Conservation (phyloP, 2,329 filamentous ascomycete genomes). For the Helminthosporium solani region DNA sequence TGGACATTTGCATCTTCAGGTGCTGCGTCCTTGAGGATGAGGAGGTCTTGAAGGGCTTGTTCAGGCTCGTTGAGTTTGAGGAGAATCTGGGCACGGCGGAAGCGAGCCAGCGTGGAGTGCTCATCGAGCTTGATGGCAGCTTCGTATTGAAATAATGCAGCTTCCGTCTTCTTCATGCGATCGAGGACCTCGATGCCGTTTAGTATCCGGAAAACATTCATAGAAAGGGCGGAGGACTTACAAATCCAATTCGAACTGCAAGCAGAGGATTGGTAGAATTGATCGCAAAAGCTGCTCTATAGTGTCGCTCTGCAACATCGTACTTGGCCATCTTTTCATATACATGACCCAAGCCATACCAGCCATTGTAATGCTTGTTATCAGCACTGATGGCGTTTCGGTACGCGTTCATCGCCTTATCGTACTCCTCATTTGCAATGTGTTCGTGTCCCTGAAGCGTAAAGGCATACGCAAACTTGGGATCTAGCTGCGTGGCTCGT, state of each 20-base stretch:
- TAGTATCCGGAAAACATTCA: not conserved
- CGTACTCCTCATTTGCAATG: constrained; percentile 93
- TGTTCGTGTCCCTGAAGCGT: constrained; percentile 96
- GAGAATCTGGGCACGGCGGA: constrained; percentile 87
- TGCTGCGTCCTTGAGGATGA: constrained; percentile 85
- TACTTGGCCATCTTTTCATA: constrained; percentile 90
- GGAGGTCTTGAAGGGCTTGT: constrained; percentile 76
- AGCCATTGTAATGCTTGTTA: constrained; percentile 93
- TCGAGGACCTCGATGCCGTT: constrained; percentile 59
- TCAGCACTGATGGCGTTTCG: constrained; percentile 83
- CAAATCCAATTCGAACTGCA: constrained; percentile 86
- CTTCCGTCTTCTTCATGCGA: constrained; percentile 77
- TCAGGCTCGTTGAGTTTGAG: constrained; percentile 71
- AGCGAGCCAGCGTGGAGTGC: constrained; percentile 76
- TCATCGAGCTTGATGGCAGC: constrained; percentile 82
- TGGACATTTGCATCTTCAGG: constrained; percentile 96
- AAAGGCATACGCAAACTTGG: constrained; percentile 91
- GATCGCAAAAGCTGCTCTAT: constrained; percentile 80
- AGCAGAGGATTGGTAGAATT: constrained; percentile 93
- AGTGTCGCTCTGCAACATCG: constrained; percentile 88
- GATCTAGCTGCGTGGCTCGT: constrained; percentile 84
- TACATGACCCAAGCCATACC: constrained; percentile 81
- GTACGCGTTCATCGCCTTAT: constrained; percentile 87
- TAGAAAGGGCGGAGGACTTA: constrained; percentile 42
- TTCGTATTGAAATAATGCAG: constrained; percentile 77